Base-by-base conservation (phyloP, 164 flowering plant genomes). In the Liquidambar formosana region DNA sequence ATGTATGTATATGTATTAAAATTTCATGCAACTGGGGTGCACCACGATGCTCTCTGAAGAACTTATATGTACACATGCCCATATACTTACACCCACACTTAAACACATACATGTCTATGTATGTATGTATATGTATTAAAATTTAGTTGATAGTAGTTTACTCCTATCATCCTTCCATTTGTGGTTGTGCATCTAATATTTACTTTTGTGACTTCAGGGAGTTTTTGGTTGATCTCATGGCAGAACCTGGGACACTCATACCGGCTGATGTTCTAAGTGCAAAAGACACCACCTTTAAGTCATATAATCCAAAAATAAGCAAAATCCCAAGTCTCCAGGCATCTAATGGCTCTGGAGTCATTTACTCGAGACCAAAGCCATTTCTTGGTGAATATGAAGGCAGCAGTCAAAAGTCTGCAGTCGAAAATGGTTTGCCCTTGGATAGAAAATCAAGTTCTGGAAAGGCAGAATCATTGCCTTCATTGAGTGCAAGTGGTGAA, bases 171-270 rank as follows among this genome's bases (percentile, higher is more conserved):
- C 19, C 21, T 22, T 19, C 13, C 1, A 33, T 61, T 68, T 59
- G 28, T 73, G 69, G 26, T 68, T 59, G 28, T 73, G 69, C 22
- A n/a, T 44, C 75, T 77, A 63, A 82, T 70, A 23, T 58, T 43
- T 76, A 4, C 56, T 67, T 60, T 71, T 68, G 52, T 79, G 68
- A 47, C 48, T 72, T 51, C 93, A 96, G 99, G 82, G 99, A 96
- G 73, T 92, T 79, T 79, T 79, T 96, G 82, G 97, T 96, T 76
- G 99, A 96, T 86, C 98, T 96, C 65, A 96, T 96, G 99, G 97
- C 85, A 51, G 98, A 85, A 56, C 99, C 98, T 62, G 99, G 99
- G 71, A 92, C 98, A 27, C 94, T 93, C 63, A 87, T 96, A 79
- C 99, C 99, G 61, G 90, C 90, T 65, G 99, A 96, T 72, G 76